Percentiles rank a stretch among this genome's conserved stretches.
Conservation (phyloP, 108 stramenopile species). For the Nannochloropsis granulata region DNA sequence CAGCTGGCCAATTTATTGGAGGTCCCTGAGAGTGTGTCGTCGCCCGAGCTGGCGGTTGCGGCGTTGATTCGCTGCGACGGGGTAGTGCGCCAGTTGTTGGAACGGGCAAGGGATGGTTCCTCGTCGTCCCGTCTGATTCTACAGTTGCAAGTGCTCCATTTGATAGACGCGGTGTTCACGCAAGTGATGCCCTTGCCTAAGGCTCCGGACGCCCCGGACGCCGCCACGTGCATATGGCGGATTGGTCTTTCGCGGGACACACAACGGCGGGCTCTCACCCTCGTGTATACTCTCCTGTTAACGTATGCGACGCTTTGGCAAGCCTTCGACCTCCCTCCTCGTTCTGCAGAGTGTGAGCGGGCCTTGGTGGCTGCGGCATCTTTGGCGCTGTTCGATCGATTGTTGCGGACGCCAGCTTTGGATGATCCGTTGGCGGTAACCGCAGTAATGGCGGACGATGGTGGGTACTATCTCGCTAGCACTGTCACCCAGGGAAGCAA, state of each 20-base stretch:
- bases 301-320: constrained; percentile 1
- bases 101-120: neutral
- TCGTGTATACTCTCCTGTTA: neutral
- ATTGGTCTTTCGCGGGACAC: constrained; percentile 1
- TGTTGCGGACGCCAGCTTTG: neutral
- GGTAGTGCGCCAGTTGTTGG: neutral
- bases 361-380: neutral
- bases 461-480: neutral
- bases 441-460: neutral
- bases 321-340: neutral
- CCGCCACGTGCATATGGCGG: constrained; percentile 5
- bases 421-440: constrained; percentile 1
- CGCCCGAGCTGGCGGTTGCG: neutral
- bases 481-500: neutral
- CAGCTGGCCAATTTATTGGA: neutral
- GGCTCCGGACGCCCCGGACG: neutral
- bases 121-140: neutral
- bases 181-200: constrained; percentile 15
- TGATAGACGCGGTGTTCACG: constrained; percentile 6
- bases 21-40: neutral
- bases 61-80: neutral
- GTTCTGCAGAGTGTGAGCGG: constrained; percentile 3
- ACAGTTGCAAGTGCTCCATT: neutral
- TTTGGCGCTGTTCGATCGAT: neutral
- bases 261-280: neutral